Percentiles rank a stretch among this genome's conserved stretches.
These are phyloP conservation scores for Geranomyces michiganensis DNA, from an alignment of 192 early-diverging fungal species.

Conservation along the genomic window DNA sequence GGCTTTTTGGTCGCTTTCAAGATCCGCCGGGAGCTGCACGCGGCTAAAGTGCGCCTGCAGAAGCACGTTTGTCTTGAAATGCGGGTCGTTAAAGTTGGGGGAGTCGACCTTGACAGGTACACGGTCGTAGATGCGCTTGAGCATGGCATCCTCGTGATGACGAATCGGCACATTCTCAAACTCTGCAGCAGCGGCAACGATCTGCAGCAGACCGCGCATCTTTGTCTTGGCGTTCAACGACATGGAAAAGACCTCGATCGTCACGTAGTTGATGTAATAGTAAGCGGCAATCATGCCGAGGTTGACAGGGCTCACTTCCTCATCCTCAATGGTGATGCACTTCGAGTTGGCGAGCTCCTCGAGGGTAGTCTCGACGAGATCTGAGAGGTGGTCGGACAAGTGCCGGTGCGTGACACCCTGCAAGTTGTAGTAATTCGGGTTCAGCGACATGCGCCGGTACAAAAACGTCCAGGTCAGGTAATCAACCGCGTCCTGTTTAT, in stretches of 20 bases:
- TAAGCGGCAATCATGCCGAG: slow-evolving; percentile 97
- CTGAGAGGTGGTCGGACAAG: slow-evolving; percentile 90
- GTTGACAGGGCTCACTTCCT: slow-evolving; percentile 80
- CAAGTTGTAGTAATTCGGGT: slow-evolving; percentile 91
- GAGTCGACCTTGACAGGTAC: slow-evolving; percentile 72
- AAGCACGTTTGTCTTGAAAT: slow-evolving; percentile 90
- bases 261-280: slow-evolving; percentile 94
- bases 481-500: slow-evolving; percentile 98
- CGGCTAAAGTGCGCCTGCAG: slow-evolving; percentile 96
- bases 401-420: slow-evolving; percentile 86
- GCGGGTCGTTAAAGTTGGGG: slow-evolving; percentile 83
- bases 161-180: slow-evolving; percentile 91
- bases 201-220: slow-evolving; percentile 88
- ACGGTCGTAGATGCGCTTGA: slow-evolving; percentile 80
- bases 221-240: slow-evolving; percentile 86
- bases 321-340: slow-evolving; percentile 68
- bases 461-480: slow-evolving; percentile 99
- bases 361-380: slow-evolving; percentile 90
- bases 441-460: slow-evolving; percentile 93
- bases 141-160: slow-evolving; percentile 84
- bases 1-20: slow-evolving; percentile 87
- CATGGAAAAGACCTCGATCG: slow-evolving; percentile 91
- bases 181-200: slow-evolving; percentile 91
- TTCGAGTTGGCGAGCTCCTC: slow-evolving; percentile 85
- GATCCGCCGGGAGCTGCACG: slow-evolving; percentile 84